phyloP scores from a whole-genome alignment of 805 yeast species.

The Hanseniaspora mollemarum region DNA sequence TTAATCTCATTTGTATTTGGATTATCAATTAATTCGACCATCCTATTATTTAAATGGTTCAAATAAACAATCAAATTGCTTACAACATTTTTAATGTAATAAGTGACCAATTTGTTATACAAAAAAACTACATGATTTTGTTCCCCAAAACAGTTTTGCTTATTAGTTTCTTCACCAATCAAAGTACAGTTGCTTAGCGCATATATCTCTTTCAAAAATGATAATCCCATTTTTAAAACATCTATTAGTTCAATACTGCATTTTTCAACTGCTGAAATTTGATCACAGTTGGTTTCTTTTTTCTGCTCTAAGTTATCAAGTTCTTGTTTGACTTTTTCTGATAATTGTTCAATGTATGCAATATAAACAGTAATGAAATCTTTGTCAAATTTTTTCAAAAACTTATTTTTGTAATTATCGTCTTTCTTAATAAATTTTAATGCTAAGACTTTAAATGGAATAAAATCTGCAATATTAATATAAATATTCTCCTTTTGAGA shows the following conservation, averaged over 20 bases:
- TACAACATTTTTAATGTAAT: not conserved
- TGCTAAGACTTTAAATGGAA: not conserved
- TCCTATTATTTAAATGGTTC: not conserved
- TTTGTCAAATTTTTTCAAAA: not conserved
- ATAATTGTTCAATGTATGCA: not conserved
- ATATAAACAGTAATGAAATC: not conserved
- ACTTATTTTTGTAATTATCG: not conserved
- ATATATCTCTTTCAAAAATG: constrained; percentile 1
- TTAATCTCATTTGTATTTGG: not conserved
- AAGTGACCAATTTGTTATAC: not conserved
- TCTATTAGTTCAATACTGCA: not conserved
- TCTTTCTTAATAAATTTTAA: not conserved
- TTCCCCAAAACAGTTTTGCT: not conserved
- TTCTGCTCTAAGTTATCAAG: not conserved
- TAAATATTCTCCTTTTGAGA: not conserved
- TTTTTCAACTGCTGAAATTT: not conserved
- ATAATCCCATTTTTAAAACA: not conserved
- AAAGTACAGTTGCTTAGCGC: not conserved
- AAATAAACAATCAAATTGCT: not conserved
- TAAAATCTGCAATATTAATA: not conserved
- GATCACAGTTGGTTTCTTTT: not conserved
- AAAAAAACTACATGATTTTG: not conserved
- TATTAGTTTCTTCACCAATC: not conserved
- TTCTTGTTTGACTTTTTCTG: not conserved
- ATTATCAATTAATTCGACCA: not conserved